Conservation (phyloP, 1,284 basidiomycete species). For the Moesziomyces globuligerus region DNA sequence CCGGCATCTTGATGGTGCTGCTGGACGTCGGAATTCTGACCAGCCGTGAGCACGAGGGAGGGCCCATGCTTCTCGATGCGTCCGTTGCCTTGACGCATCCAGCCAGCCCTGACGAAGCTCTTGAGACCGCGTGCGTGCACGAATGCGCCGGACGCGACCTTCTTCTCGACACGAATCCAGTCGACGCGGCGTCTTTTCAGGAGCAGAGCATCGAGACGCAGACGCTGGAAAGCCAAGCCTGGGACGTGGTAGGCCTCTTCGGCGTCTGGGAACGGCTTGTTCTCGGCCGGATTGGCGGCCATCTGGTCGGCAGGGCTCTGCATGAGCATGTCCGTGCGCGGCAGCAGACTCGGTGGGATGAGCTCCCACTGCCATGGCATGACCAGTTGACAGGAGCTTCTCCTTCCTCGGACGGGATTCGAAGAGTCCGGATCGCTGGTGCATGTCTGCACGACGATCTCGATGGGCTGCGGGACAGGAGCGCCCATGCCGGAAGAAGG, state of each 20-base stretch:
- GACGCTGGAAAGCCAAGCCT: slow-evolving; percentile 33
- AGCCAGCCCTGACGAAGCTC: slow-evolving; percentile 43
- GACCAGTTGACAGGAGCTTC: slow-evolving; percentile 28
- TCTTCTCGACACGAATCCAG: slow-evolving; percentile 50
- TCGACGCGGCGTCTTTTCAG: slow-evolving; percentile 42
- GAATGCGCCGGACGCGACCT: slow-evolving; percentile 21
- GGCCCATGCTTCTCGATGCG: slow-evolving; percentile 16
- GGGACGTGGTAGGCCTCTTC: slow-evolving; percentile 50
- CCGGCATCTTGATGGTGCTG: slow-evolving; percentile 17
- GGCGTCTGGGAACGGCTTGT: slow-evolving; percentile 37
- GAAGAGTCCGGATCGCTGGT: slow-evolving; percentile 23
- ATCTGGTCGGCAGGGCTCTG: slow-evolving; percentile 5
- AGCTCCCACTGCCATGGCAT: slow-evolving; percentile 51
- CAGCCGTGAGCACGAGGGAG: slow-evolving; percentile 9
- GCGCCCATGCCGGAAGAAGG: slow-evolving; percentile 32
- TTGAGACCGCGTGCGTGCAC: slow-evolving; percentile 33
- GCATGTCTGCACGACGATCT: slow-evolving; percentile 48
- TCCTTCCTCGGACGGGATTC: slow-evolving; percentile 19
- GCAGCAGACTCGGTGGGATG: slow-evolving; percentile 38
- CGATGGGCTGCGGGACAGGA: slow-evolving; percentile 35
- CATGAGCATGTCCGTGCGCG: slow-evolving; percentile 27
- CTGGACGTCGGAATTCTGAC: slow-evolving; percentile 8
- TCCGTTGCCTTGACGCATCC: slow-evolving; percentile 32
- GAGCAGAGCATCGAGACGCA: slow-evolving; percentile 36
- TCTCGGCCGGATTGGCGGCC: slow-evolving; percentile 14